These are phyloP conservation scores for Ajuga chamaepitys DNA, from an alignment of 257 asterid genomes.

Conservation along the genomic window DNA sequence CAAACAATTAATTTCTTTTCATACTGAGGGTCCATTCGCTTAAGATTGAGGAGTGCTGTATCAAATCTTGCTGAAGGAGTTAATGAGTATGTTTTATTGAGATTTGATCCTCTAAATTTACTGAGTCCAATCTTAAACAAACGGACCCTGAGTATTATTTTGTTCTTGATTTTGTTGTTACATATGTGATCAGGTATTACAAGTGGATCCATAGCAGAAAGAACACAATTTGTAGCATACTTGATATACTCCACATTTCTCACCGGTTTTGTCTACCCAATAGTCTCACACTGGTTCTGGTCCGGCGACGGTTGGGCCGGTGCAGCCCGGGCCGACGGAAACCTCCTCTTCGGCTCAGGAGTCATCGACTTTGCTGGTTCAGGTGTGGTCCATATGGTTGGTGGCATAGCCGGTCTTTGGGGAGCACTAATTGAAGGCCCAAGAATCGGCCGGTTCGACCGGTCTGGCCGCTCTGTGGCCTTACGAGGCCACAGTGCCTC, in stretches of 20 bases:
- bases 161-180: neutral
- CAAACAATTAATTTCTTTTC: too few species aligned
- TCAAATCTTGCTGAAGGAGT: too few species aligned
- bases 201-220: constrained; percentile 66
- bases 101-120: too few species aligned
- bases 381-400: constrained; percentile 69
- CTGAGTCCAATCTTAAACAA: too few species aligned
- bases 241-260: constrained; percentile 56
- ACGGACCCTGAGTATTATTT: too few species aligned
- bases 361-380: constrained; percentile 71
- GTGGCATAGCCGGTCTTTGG: constrained; percentile 72
- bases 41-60: too few species aligned
- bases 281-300: constrained; percentile 73
- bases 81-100: too few species aligned
- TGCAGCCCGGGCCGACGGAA: constrained; percentile 22
- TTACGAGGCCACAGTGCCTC: constrained; percentile 64
- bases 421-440: constrained; percentile 67
- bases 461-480: constrained; percentile 46
- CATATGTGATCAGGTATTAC: constrained; percentile 42
- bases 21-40: too few species aligned
- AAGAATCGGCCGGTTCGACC: constrained; percentile 58
- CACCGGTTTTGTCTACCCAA: constrained; percentile 69
- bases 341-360: constrained; percentile 52
- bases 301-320: constrained; percentile 67
- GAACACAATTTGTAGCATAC: constrained; percentile 71